Evolutionary conservation across 495 filamentous ascomycete species (phyloP).

Genomic region (Trichoderma parareesei): DNA sequence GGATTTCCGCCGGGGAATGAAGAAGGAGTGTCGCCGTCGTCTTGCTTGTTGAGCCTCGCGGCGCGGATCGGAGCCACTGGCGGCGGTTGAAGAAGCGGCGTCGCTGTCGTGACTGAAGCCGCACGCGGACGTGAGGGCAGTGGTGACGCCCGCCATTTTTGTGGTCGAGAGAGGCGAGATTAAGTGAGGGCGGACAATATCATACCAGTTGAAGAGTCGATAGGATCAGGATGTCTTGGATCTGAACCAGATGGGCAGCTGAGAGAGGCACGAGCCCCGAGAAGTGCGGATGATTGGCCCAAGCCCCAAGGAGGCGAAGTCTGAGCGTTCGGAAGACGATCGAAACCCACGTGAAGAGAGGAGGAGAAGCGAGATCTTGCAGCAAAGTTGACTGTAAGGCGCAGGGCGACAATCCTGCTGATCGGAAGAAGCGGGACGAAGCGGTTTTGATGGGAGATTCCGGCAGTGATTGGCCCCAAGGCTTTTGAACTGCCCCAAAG

Average conservation of each 20-base stretch:
- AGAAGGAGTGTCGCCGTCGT: constrained; percentile 59
- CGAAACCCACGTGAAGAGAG: neutral
- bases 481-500: neutral
- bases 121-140: constrained; percentile 10
- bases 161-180: neutral
- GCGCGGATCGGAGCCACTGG: constrained; percentile 22
- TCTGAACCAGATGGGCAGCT: neutral
- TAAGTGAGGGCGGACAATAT: neutral
- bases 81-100: neutral
- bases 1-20: constrained; percentile 50
- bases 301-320: neutral
- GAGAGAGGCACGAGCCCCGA: neutral
- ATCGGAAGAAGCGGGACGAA: constrained; percentile 9
- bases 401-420: neutral
- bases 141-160: constrained; percentile 10
- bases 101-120: neutral
- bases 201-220: neutral
- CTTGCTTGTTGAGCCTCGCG: constrained; percentile 22
- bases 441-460: neutral
- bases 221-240: neutral
- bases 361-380: neutral
- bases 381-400: neutral
- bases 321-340: neutral
- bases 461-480: constrained; percentile 1
- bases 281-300: neutral